These are phyloP conservation scores for Colletotrichum higginsianum DNA, from an alignment of 2,329 filamentous ascomycete species.

Conservation along the genomic window DNA sequence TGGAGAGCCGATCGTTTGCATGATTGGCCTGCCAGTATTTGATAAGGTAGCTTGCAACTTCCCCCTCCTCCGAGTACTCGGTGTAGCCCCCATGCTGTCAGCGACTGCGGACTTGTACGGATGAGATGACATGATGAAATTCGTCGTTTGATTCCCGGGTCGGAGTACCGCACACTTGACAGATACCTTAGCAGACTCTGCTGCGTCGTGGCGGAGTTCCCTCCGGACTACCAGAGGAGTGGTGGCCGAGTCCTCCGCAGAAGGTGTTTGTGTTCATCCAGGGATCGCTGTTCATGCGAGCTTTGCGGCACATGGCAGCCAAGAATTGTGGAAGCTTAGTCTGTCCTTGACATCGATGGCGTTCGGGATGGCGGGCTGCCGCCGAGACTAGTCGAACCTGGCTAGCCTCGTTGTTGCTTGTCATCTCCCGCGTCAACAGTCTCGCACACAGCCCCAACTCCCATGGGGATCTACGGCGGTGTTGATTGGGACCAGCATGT, in stretches of 20 bases:
- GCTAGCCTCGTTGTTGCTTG: not conserved
- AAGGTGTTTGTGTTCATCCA: not conserved
- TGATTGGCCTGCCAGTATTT: not conserved
- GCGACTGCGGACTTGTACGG: not conserved
- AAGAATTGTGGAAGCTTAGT: not conserved
- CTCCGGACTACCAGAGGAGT: not conserved
- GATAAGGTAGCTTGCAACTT: not conserved
- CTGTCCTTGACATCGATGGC: constrained; percentile 15
- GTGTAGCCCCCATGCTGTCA: not conserved
- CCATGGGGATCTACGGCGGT: not conserved
- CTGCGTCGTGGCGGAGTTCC: constrained; percentile 1
- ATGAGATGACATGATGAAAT: not conserved
- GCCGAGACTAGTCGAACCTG: not conserved
- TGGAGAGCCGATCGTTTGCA: too few species aligned
- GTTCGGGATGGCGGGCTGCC: constrained; percentile 11
- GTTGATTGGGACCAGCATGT: not conserved
- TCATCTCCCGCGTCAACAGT: not conserved
- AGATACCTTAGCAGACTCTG: too few species aligned
- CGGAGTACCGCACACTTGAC: not conserved
- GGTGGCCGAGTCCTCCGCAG: constrained; percentile 18
- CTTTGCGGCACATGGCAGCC: not conserved
- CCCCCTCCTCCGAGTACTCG: not conserved
- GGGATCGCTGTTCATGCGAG: not conserved
- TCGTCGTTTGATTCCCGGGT: not conserved
- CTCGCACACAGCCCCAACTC: not conserved